Conservation (phyloP, 176 grass and related monocot genomes). For the barley (Hordeum vulgare) region MorexV3_pseudomolecules_assembly NC_058522.1:317325009-317325508, state of each 20-base stretch:
- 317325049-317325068: not conserved
- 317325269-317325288: constrained; percentile 18
- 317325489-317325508: constrained; percentile 48
- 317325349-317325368: not conserved
- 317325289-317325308: not conserved
- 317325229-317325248: constrained; percentile 38
- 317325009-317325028: constrained; percentile 42
- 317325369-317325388: constrained; percentile 2
- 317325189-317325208: not conserved
- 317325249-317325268: constrained; percentile 7
- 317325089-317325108: constrained; percentile 39
- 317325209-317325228: constrained; percentile 15
- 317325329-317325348: not conserved
- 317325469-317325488: constrained; percentile 34
- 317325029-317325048: not conserved
- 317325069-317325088: constrained; percentile 19
- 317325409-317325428: not conserved
- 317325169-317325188: constrained; percentile 19
- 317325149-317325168: constrained; percentile 24
- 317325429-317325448: not conserved
- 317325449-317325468: not conserved
- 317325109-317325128: constrained; percentile 33
- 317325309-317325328: constrained; percentile 4
- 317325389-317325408: constrained; percentile 6
- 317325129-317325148: constrained; percentile 24